These are phyloP conservation scores for Alternaria panax DNA, from an alignment of 2,329 filamentous ascomycete genomes.

Conservation along the genomic window DNA sequence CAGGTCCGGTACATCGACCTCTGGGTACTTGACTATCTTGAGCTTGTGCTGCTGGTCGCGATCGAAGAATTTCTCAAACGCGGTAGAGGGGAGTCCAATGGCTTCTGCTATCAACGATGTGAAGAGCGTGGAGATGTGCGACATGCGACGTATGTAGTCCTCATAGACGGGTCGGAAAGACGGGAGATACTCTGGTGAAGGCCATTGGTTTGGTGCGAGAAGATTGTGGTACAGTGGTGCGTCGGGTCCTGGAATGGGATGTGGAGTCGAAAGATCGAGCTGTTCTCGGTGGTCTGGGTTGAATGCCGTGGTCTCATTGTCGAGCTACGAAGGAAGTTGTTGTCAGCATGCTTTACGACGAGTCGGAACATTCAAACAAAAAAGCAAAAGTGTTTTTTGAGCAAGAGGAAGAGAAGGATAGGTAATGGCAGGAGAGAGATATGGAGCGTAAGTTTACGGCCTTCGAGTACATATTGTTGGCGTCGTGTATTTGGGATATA, in stretches of 20 bases:
- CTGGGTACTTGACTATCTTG: slow-evolving; percentile 88
- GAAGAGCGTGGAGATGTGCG: slow-evolving; percentile 73
- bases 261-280: slow-evolving; percentile 83
- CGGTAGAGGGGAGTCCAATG: slow-evolving; percentile 71
- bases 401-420: background rate
- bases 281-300: slow-evolving; percentile 83
- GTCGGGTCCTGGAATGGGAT: slow-evolving; percentile 67
- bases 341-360: slow-evolving; percentile 26
- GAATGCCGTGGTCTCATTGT: slow-evolving; percentile 72
- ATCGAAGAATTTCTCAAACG: slow-evolving; percentile 83
- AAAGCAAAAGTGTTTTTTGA: slow-evolving; percentile 2
- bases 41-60: slow-evolving; percentile 78
- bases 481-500: slow-evolving; percentile 18
- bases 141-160: slow-evolving; percentile 80
- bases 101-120: slow-evolving; percentile 84
- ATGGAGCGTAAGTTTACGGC: slow-evolving; percentile 4
- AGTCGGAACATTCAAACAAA: slow-evolving; percentile 9
- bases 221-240: slow-evolving; percentile 78
- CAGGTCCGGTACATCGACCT: slow-evolving; percentile 54
- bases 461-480: slow-evolving; percentile 15
- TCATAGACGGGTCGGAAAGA: slow-evolving; percentile 72
- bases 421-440: slow-evolving; percentile 18
- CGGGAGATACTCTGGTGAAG: slow-evolving; percentile 67
- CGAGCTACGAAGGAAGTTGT: slow-evolving; percentile 49
- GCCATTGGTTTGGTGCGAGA: slow-evolving; percentile 81